Base-by-base conservation (phyloP, 345 rosid species). In the Dovyalis caffra region DNA sequence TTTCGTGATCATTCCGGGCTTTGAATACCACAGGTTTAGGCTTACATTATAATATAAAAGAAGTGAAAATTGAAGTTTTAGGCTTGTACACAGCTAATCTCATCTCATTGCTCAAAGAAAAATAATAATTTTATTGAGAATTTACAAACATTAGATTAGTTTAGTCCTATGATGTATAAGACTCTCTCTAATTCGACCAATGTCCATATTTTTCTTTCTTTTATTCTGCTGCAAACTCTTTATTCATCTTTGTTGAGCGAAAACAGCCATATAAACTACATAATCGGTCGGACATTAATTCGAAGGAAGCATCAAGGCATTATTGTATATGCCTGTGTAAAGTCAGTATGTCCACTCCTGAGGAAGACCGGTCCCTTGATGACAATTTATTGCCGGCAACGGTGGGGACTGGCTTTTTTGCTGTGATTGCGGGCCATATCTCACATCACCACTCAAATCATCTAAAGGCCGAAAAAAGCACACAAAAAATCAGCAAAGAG, bases 271-370 rank as follows among this genome's bases (percentile, higher is more conserved):
- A 16, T 61, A 2, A 61, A 6, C 47, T 31, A 8, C 66, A n/a
- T 18, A 32, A 38, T 28, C 37, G 21, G 10, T 4, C 10, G 31
- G 31, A n/a, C 16, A 75, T 20, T 18, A 35, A n/a, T n/a, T n/a
- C n/a, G 37, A 26, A 69, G 33, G 6, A 11, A 33, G 21, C 11
- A 15, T 47, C 29, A 49, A 33, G 51, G 18, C 34, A 29, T 62
- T 68, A n/a, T n/a, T n/a, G n/a, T n/a, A n/a, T n/a, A 3, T 31
- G 4, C 0, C 20, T 43, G 29, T n/a, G 21, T 1, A 37, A 25
- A 38, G n/a, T 74, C 78, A 94, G 67, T 92, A 94, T 10, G 93
- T 87, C 97, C 98, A 90, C 76, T 94, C 98, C 7, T 87, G 91
- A 43, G 97, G 98, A 45, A 94, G 82, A 74, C 71, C 80, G 15